Evolutionary conservation across 139 green algal genomes (phyloP), one percentile per base, ranked within the genome.

Genomic region (Zygnema circumcarinatum): DNA sequence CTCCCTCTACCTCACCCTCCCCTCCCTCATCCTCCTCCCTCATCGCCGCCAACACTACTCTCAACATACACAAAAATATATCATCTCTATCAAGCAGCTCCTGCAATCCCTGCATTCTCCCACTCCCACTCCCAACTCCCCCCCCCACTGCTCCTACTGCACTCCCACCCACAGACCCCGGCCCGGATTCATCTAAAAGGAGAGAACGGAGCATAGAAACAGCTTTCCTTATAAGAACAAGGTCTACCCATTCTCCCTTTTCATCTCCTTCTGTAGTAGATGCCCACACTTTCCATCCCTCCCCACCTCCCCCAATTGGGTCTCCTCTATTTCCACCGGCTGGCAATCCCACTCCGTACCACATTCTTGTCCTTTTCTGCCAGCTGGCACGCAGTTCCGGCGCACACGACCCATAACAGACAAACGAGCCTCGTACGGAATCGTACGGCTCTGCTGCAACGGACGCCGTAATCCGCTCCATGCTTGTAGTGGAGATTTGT

Each of bases 281-380:
- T 3, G 1, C 31, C 83, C 83, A 89, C 35, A 16, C 81, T 16
- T 87, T 11, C 20, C 84, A 88, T 32, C 81, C 32, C 54, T 40
- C 80, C 2, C 83, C 83, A 16, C 83, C 74, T 41, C 73, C 42
- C 25, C 73, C 83, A 32, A 35, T 32, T 21, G 2, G 3, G 2
- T 22, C 22, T 7, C 35, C 81, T 2, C 81, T 38, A 40, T 79
- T 39, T 11, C 78, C 84, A 2, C 38, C 38, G 7, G 38, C 32
- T 38, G 78, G 78, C 76, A 90, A 33, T 25, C 79, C 85, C 62
- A 90, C 85, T 21, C 85, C 85, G 67, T 88, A 90, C 85, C 85
- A 90, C 62, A 90, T 39, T 31, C 82, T 33, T 47, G 68, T 90
- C 32, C 85, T 2, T 41, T 35, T 36, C 67, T 39, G 33, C 85